Evolutionary conservation across 805 yeast genomes (phyloP).

Genomic region (Monosporozyma unispora): DNA sequence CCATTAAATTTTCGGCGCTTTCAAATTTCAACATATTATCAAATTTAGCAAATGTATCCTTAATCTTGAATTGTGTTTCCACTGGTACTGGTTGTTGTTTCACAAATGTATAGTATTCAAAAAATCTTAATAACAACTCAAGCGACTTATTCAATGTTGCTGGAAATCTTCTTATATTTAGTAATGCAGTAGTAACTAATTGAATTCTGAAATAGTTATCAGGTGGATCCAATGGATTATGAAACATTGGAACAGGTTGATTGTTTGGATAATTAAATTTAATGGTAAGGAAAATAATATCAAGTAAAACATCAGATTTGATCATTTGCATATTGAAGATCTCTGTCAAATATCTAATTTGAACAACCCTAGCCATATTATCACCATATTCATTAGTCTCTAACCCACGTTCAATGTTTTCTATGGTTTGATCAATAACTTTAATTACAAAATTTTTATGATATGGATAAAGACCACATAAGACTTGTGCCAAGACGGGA

Average conservation of each 20-base stretch:
- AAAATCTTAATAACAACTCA: conserved; percentile 41
- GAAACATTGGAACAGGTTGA: conserved; percentile 40
- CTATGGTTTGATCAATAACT: conserved; percentile 56
- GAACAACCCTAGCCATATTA: conserved; percentile 54
- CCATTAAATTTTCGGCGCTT: conserved; percentile 33
- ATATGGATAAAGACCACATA: conserved; percentile 30
- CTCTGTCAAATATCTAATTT: conserved; percentile 51
- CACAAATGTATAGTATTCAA: conserved; percentile 62
- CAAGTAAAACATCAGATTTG: conserved; percentile 38
- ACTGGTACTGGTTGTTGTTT: conserved; percentile 56
- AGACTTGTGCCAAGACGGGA: conserved; percentile 38
- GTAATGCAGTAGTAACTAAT: conserved; percentile 39
- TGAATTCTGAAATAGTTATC: conserved; percentile 66
- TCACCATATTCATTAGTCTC: conserved; percentile 52
- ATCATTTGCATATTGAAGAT: conserved; percentile 43
- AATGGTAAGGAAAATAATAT: conserved; percentile 46
- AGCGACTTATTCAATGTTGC: conserved; percentile 23
- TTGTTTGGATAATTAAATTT: conserved; percentile 58
- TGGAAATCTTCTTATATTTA: conserved; percentile 21
- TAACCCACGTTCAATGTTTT: conserved; percentile 54
- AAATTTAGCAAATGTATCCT: conserved; percentile 32
- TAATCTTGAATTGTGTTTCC: conserved; percentile 49
- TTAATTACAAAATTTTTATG: conserved; percentile 35
- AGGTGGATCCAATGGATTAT: conserved; percentile 46
- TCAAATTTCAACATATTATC: conserved; percentile 20